Base-by-base conservation (phyloP, 768 basidiomycete genomes). In the Tulasnella sp. region DNA sequence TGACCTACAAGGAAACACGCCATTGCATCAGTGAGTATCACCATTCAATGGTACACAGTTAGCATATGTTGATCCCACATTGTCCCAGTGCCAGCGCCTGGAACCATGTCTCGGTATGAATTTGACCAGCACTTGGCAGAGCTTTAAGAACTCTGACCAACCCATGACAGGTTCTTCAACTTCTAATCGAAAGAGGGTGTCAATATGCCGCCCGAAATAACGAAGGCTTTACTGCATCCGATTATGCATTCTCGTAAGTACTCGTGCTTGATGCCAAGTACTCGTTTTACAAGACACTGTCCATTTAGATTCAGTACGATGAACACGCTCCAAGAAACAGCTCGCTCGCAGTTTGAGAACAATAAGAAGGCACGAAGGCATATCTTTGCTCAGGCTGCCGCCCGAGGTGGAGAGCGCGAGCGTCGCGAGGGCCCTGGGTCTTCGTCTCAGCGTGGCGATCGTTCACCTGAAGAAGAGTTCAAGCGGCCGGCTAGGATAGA, bases 1-100 rank as follows among this genome's bases (percentile, higher is more conserved):
- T 10, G 93, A 97, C 73, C 82, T 91, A 62, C 82, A 86, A 72
- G 93, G 93, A 48, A 94, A 96, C 66, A 89, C 91, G 0, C 83
- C 93, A 30, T 72, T 97, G 56, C 93, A 97, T 70, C 92, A 92
- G 91, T 93, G 68, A 72, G 88, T 74, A 30, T 2, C 31, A 51
- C 58, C 31, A 29, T 53, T 52, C 11, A 22, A n/a, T 55, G 51
- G 22, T 22, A 21, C 4, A 44, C 41, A 31, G 21, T 45, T 15
- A 21, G 50, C 22, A 49, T 61, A 59, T 62, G 60, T 49, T 25
- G 50, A 57, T 43, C 51, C 56, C 45, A 59, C 38, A 50, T 62
- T 21, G 12, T 49, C 27, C 21, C 64, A 92, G 89, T 70, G 88
- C 89, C 22, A 92, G 90, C 67, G 79, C 88, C 19, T 91, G 88